A percentile compares a stretch with the other conserved stretches of the same genome.
Evolutionary conservation across 164 flowering plant genomes (phyloP).

Genomic region (Sedum album): DNA sequence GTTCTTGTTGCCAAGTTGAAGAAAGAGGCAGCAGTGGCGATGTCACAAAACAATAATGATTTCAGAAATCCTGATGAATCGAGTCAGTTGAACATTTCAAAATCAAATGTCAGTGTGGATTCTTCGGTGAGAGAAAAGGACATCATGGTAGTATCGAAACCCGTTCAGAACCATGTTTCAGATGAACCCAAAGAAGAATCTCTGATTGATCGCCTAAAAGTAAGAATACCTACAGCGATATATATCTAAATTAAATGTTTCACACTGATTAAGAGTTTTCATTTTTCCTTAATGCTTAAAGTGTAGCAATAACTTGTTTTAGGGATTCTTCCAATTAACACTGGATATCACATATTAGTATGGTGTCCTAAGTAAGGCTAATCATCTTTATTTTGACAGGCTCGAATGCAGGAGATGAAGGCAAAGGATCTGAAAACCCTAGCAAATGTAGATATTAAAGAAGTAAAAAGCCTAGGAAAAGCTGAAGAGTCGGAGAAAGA

Average conservation of each 20-base stretch:
- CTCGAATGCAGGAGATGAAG: constrained; percentile 8
- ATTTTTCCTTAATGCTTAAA: not conserved
- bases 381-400: not conserved
- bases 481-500: not conserved
- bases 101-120: not conserved
- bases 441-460: constrained; percentile 2
- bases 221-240: not conserved
- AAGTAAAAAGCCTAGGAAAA: not conserved
- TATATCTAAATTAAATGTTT: not conserved
- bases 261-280: not conserved
- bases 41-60: constrained; percentile 17
- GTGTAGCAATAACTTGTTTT: not conserved
- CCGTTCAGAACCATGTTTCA: not conserved
- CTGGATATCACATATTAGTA: not conserved
- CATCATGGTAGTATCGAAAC: constrained; percentile 3
- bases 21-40: constrained; percentile 25
- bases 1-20: constrained; percentile 56
- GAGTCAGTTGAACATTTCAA: constrained; percentile 16
- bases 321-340: not conserved
- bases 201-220: constrained; percentile 7
- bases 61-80: constrained; percentile 10
- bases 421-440: constrained; percentile 2
- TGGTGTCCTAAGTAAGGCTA: not conserved
- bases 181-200: constrained; percentile 7
- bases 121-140: not conserved